phyloP scores from a whole-genome alignment of 202 grass and related monocot species.

The Bolboschoenoplectus hybrid region DNA sequence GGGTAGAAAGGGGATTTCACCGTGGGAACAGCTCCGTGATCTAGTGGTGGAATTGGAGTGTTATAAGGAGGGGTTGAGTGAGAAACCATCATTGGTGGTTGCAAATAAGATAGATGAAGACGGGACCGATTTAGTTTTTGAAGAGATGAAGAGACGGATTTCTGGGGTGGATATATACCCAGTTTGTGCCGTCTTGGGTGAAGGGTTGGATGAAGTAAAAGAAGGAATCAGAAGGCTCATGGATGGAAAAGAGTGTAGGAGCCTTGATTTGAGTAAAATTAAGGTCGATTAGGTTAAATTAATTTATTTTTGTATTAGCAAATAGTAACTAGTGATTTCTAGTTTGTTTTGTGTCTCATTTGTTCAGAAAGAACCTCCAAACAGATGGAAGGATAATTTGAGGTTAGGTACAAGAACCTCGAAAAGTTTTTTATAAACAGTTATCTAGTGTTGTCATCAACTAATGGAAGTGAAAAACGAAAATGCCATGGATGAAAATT shows the following conservation, averaged over 20 bases:
- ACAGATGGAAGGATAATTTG: too few species aligned
- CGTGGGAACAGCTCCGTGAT: conserved; percentile 85
- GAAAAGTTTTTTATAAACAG: background rate
- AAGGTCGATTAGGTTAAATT: conserved; percentile 42
- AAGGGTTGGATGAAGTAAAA: conserved; percentile 78
- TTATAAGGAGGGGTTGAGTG: conserved; percentile 84
- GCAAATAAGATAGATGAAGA: conserved; percentile 95
- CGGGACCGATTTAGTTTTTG: conserved; percentile 53
- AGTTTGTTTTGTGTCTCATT: background rate
- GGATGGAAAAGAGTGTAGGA: conserved; percentile 55
- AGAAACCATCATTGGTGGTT: conserved; percentile 68
- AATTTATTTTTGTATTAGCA: background rate
- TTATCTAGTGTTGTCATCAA: background rate
- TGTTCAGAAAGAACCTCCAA: background rate
- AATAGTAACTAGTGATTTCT: background rate
- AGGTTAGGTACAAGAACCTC: too few species aligned
- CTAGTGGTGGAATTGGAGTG: conserved; percentile 70
- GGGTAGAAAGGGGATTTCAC: conserved; percentile 66
- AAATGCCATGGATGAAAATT: background rate
- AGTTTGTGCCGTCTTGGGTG: conserved; percentile 77
- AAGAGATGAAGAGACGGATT: conserved; percentile 73
- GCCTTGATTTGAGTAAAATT: conserved; percentile 59
- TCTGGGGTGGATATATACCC: conserved; percentile 70
- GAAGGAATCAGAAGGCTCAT: conserved; percentile 68
- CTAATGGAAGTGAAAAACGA: background rate